Evolutionary conservation across 1,139 yeast species (phyloP).

Genomic region (Zygoascus hellenicus): DNA sequence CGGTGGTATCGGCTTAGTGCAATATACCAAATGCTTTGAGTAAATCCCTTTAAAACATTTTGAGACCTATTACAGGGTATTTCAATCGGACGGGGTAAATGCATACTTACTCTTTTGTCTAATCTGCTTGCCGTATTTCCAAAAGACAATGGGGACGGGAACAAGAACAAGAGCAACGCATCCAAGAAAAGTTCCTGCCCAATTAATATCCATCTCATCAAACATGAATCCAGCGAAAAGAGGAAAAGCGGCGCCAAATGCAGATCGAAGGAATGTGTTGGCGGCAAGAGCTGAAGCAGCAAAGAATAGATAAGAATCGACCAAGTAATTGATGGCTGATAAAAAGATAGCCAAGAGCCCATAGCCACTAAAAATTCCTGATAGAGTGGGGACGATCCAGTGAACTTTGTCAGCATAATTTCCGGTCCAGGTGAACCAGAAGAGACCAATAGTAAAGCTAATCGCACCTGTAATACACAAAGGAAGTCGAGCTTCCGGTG

Average conservation of each 20-base stretch:
- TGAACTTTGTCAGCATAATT: constrained; percentile 59
- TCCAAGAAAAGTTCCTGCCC: constrained; percentile 81
- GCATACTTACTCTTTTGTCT: constrained; percentile 56
- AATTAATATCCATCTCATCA: constrained; percentile 61
- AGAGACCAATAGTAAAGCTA: constrained; percentile 66
- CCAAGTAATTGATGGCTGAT: constrained; percentile 71
- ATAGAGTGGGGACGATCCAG: constrained; percentile 81
- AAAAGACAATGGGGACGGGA: constrained; percentile 74
- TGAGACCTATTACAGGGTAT: too few relatives aligned
- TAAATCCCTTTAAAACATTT: too few relatives aligned
- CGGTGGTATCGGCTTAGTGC: neutral
- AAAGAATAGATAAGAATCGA: constrained; percentile 69
- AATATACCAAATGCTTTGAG: too few relatives aligned
- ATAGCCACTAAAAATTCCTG: constrained; percentile 65
- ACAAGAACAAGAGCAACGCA: constrained; percentile 54
- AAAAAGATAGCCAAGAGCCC: constrained; percentile 73
- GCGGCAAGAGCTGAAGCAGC: constrained; percentile 92
- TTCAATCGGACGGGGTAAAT: constrained; percentile 24
- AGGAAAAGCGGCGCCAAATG: constrained; percentile 72
- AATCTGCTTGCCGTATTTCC: constrained; percentile 54
- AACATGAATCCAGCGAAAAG: constrained; percentile 75
- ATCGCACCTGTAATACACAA: constrained; percentile 68
- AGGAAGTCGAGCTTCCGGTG: constrained; percentile 75
- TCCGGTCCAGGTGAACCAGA: constrained; percentile 88
- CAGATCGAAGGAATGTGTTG: constrained; percentile 76